Percentiles rank a stretch among this genome's conserved stretches.
These are phyloP conservation scores for Pichia cabralensis DNA, from an alignment of 805 yeast species.

Conservation along the genomic window DNA sequence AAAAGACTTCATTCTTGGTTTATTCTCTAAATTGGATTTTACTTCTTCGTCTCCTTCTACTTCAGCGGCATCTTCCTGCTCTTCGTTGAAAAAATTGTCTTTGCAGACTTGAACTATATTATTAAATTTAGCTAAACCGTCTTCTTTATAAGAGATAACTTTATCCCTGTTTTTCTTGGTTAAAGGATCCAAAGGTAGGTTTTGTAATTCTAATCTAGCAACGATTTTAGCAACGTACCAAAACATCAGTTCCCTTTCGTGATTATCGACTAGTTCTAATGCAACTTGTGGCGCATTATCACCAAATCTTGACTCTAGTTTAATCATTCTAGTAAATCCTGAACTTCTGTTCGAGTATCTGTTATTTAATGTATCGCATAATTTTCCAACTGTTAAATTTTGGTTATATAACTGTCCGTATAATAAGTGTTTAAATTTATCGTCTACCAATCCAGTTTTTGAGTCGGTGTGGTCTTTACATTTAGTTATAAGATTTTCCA, in stretches of 20 bases:
- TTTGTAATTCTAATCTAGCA: slow-evolving; percentile 67
- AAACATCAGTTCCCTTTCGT: slow-evolving; percentile 51
- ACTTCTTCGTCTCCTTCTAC: not conserved
- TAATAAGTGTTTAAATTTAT: slow-evolving; percentile 20
- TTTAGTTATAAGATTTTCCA: slow-evolving; percentile 54
- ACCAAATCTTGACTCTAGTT: slow-evolving; percentile 75
- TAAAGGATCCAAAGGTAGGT: slow-evolving; percentile 38
- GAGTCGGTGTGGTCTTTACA: slow-evolving; percentile 30
- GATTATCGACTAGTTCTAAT: slow-evolving; percentile 68
- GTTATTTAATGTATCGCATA: slow-evolving; percentile 52
- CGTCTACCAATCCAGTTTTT: slow-evolving; percentile 14
- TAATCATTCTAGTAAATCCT: slow-evolving; percentile 81
- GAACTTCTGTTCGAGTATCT: slow-evolving; percentile 57
- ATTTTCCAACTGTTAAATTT: slow-evolving; percentile 46
- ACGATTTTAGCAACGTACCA: slow-evolving; percentile 76
- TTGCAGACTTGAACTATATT: slow-evolving; percentile 54
- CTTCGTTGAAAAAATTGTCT: slow-evolving; percentile 30
- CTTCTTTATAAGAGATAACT: slow-evolving; percentile 34
- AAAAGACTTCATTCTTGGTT: slow-evolving; percentile 23
- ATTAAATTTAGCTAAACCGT: slow-evolving; percentile 45
- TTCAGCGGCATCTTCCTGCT: slow-evolving; percentile 11
- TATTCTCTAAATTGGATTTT: slow-evolving; percentile 2
- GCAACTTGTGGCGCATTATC: slow-evolving; percentile 89
- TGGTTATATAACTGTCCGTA: slow-evolving; percentile 38
- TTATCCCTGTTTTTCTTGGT: slow-evolving; percentile 50